Conservation (phyloP, 1,284 basidiomycete species). For the Rhodotorula sp. region DNA sequence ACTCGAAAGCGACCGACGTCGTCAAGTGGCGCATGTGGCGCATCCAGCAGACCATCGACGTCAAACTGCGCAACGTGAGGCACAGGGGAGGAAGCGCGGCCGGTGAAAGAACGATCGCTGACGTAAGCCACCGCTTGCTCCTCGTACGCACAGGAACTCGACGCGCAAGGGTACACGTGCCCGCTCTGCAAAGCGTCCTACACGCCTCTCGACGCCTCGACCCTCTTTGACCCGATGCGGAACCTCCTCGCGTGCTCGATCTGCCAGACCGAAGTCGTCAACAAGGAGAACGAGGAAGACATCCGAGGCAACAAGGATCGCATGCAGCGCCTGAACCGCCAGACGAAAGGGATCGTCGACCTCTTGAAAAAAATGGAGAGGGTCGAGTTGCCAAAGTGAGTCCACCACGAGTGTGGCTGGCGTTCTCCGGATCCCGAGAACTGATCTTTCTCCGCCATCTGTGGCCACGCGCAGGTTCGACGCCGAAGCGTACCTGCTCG, state of each 20-base stretch:
- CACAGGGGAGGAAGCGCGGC: too few species aligned
- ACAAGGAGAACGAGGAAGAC: conserved; percentile 87
- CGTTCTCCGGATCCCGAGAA: not conserved
- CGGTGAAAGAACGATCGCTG: too few species aligned
- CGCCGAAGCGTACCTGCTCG: conserved; percentile 66
- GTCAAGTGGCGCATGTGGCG: conserved; percentile 97
- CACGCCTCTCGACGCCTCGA: conserved; percentile 79
- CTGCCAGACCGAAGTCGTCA: conserved; percentile 67
- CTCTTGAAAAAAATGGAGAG: conserved; percentile 83
- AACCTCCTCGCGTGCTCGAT: conserved; percentile 68
- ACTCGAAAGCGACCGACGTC: conserved; percentile 91
- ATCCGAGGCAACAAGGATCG: conserved; percentile 81
- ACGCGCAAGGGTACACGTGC: conserved; percentile 94
- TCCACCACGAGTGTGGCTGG: conserved; percentile 31
- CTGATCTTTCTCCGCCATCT: not conserved
- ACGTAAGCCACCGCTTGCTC: too few species aligned
- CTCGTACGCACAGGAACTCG: conserved; percentile 67
- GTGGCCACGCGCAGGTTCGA: conserved; percentile 66
- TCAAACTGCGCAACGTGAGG: conserved; percentile 75
- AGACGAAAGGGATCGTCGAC: conserved; percentile 81
- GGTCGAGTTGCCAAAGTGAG: conserved; percentile 75
- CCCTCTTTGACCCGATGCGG: conserved; percentile 66
- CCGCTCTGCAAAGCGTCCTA: conserved; percentile 82
- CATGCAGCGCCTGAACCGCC: conserved; percentile 91
- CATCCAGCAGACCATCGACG: conserved; percentile 86